A percentile compares a stretch with the other conserved stretches of the same genome.
Conservation (phyloP, 108 stramenopile species). For the Aurantiochytrium sp. region DNA sequence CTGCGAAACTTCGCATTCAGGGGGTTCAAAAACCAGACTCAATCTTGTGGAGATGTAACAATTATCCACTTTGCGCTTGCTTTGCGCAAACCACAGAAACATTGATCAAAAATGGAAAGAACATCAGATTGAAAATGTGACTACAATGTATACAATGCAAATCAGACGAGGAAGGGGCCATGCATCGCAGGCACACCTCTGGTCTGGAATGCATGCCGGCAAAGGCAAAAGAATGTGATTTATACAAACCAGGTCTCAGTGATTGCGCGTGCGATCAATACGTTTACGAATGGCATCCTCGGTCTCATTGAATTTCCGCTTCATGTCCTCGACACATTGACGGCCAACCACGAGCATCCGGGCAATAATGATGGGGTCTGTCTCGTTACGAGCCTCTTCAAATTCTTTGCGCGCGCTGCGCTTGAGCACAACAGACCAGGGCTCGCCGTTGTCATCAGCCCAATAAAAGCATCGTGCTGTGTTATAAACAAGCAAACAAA, state of each 20-base stretch:
- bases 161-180: too few species aligned
- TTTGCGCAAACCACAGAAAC: too few species aligned
- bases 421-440: slow-evolving; percentile 66
- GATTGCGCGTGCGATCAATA: slow-evolving; percentile 40
- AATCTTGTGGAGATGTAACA: too few species aligned
- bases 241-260: background rate
- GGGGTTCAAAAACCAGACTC: too few species aligned
- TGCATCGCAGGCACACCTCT: too few species aligned
- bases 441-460: slow-evolving; percentile 62
- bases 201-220: too few species aligned
- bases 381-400: slow-evolving; percentile 67
- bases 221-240: too few species aligned
- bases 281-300: slow-evolving; percentile 67
- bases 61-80: too few species aligned
- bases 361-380: slow-evolving; percentile 77
- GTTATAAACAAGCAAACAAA: background rate
- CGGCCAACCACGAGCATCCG: slow-evolving; percentile 79
- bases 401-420: slow-evolving; percentile 77
- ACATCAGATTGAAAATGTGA: too few species aligned
- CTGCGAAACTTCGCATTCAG: too few species aligned
- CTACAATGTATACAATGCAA: too few species aligned
- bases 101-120: too few species aligned
- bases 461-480: slow-evolving; percentile 61
- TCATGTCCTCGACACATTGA: slow-evolving; percentile 78
- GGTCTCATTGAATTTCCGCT: slow-evolving; percentile 75